Evolutionary conservation across 768 basidiomycete genomes (phyloP).

Genomic region (Suillus sp.): DNA sequence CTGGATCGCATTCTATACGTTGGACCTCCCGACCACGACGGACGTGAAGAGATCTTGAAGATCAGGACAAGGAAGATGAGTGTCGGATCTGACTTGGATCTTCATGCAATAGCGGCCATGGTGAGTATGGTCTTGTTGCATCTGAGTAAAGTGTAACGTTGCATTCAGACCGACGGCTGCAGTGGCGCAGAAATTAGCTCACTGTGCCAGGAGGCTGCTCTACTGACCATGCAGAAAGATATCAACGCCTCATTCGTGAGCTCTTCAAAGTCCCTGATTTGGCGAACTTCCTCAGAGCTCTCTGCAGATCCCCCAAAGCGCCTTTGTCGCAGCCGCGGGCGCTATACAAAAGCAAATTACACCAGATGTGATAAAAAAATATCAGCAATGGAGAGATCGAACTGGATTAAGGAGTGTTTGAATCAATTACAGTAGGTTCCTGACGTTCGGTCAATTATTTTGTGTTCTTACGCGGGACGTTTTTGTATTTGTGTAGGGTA

Average conservation of each 20-base stretch:
- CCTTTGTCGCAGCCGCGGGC: conserved; percentile 74
- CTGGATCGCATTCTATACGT: conserved; percentile 94
- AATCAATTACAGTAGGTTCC: neutral
- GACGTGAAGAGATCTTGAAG: conserved; percentile 81
- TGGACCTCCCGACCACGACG: conserved; percentile 82
- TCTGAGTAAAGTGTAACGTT: conserved; percentile 7
- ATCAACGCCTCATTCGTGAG: conserved; percentile 77
- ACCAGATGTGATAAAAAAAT: conserved; percentile 69
- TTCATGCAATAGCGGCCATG: conserved; percentile 66
- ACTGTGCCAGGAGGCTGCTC: conserved; percentile 94
- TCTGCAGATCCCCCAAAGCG: conserved; percentile 67
- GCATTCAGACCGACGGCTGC: conserved; percentile 82
- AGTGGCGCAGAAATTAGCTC: conserved; percentile 94
- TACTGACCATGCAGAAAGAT: conserved; percentile 88
- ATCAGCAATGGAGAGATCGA: conserved; percentile 64
- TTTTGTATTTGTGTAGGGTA: conserved; percentile 1
- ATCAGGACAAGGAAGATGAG: conserved; percentile 83
- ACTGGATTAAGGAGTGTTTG: conserved; percentile 25
- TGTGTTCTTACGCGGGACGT: neutral
- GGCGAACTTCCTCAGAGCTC: conserved; percentile 2
- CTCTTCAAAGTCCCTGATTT: neutral
- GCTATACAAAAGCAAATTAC: conserved; percentile 84
- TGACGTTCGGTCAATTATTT: conserved; percentile 13
- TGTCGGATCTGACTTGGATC: conserved; percentile 67
- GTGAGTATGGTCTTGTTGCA: conserved; percentile 43